A percentile compares a stretch with the other conserved stretches of the same genome.
phyloP scores from a whole-genome alignment of 1,284 basidiomycete species.

The Puccinia brachypodii region DNA sequence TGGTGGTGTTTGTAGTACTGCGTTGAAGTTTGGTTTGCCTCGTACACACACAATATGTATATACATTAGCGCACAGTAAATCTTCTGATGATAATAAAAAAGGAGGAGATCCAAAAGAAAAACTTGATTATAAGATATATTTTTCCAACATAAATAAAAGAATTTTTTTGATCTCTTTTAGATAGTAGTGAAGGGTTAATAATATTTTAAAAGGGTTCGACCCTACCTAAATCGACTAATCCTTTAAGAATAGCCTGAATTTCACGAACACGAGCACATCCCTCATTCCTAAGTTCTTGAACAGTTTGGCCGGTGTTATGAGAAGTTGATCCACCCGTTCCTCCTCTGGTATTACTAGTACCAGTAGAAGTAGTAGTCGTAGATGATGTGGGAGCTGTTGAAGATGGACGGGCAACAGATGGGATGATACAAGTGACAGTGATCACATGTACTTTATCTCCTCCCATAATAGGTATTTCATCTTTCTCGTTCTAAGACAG shows the following conservation, averaged over 20 bases:
- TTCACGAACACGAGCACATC: conserved; percentile 28
- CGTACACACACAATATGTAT: too few species aligned
- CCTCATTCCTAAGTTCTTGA: conserved; percentile 37
- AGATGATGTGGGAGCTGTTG: background rate
- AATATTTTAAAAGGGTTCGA: conserved; percentile 32
- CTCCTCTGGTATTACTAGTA: background rate
- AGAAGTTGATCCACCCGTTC: background rate
- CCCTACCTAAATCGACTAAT: conserved; percentile 36
- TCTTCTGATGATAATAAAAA: too few species aligned
- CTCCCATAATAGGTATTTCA: conserved; percentile 5
- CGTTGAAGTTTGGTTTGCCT: too few species aligned
- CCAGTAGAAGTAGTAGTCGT: background rate
- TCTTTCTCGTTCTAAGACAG: conserved; percentile 2
- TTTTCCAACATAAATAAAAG: too few species aligned
- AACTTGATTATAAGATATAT: too few species aligned
- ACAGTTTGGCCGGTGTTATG: background rate
- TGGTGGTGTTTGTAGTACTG: too few species aligned
- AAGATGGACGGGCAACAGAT: background rate
- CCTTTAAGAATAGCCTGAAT: conserved; percentile 42
- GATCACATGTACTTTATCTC: conserved; percentile 13
- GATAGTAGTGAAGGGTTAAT: background rate
- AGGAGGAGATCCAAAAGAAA: too few species aligned
- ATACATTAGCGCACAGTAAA: too few species aligned
- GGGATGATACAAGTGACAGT: conserved; percentile 43
- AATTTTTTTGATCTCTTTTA: too few species aligned